phyloP scores from a whole-genome alignment of 2,329 filamentous ascomycete genomes.

The Tricladium varicosporioides region DNA sequence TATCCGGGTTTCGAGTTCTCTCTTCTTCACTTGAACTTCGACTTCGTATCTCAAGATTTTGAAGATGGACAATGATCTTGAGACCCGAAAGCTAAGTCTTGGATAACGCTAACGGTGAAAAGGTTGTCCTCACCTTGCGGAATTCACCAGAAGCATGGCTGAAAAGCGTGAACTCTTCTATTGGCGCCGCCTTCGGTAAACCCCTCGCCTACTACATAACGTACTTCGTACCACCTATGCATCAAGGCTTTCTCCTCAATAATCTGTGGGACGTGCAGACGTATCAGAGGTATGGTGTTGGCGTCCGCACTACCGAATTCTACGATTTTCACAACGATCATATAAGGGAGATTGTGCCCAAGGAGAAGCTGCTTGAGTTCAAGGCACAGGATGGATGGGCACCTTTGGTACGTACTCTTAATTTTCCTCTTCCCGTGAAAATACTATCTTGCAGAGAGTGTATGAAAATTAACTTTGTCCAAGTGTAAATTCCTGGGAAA shows the following conservation, averaged over 20 bases:
- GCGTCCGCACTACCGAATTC: not conserved
- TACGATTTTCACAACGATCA: constrained; percentile 46
- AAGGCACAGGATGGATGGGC: constrained; percentile 44
- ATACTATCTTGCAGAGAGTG: no score
- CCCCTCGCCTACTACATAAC: not conserved
- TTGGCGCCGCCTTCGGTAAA: not conserved
- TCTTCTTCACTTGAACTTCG: no score
- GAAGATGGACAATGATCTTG: no score
- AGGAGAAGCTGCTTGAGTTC: constrained; percentile 42
- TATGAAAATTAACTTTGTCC: no score
- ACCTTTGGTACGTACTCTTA: constrained; percentile 35
- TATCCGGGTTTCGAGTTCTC: no score
- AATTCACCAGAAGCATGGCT: not conserved
- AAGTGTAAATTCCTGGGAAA: constrained; percentile 39
- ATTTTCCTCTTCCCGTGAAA: no score
- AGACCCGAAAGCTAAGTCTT: no score
- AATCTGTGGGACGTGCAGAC: not conserved
- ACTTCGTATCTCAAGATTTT: no score
- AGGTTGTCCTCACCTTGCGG: not conserved
- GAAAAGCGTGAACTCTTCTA: not conserved
- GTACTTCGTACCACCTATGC: not conserved
- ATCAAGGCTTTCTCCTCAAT: not conserved
- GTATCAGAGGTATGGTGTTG: not conserved
- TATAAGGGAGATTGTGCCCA: constrained; percentile 43
- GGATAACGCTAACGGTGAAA: no score